Conservation (phyloP, 1,284 basidiomycete genomes). For the Stereum hirsutum region DNA sequence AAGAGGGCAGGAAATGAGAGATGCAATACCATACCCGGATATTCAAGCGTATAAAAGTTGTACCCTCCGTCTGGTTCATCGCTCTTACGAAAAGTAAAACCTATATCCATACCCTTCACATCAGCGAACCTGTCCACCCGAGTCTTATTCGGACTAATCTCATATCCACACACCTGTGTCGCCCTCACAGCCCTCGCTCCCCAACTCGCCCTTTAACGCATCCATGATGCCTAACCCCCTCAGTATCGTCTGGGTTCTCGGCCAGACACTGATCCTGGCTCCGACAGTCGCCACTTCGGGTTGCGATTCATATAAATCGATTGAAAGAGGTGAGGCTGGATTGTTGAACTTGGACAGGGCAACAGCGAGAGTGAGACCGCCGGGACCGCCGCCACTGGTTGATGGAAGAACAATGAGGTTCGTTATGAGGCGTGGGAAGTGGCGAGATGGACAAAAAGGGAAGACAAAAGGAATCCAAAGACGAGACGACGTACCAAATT, state of each 20-base stretch:
- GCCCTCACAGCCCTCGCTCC: neutral
- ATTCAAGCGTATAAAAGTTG: slow-evolving; percentile 10
- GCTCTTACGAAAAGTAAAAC: slow-evolving; percentile 14
- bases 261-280: neutral
- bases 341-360: neutral
- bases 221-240: neutral
- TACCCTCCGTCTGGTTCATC: slow-evolving; percentile 10
- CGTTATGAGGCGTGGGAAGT: no score
- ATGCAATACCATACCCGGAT: slow-evolving; percentile 4
- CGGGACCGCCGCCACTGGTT: slow-evolving; percentile 1
- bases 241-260: neutral
- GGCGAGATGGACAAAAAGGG: no score
- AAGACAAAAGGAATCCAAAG: no score
- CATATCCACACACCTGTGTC: no score
- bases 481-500: no score
- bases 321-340: neutral
- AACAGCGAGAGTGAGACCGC: slow-evolving; percentile 1
- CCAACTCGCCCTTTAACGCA: neutral
- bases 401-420: no score
- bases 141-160: no score
- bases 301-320: slow-evolving; percentile 1
- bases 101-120: no score
- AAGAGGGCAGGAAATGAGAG: no score
- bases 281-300: neutral
- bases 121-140: no score